Evolutionary conservation across 148 eudicot genomes (phyloP).

Genomic region (Suaeda aralocaspica): DNA sequence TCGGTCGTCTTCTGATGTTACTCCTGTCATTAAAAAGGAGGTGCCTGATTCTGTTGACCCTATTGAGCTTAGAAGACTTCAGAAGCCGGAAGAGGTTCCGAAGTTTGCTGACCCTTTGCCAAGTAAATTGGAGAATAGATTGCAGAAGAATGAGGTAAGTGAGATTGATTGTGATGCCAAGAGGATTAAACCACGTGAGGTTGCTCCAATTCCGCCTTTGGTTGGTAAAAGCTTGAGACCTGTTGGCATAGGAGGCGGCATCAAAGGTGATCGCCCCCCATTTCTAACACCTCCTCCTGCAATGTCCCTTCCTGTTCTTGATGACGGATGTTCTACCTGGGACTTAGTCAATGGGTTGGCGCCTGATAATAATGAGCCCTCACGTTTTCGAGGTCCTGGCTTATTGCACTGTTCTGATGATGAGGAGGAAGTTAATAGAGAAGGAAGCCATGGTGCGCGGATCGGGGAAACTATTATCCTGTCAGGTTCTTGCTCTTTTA

Average conservation of each 20-base stretch:
- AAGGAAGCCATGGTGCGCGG: constrained; percentile 24
- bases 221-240: constrained; percentile 8
- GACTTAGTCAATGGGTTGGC: constrained; percentile 45
- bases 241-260: constrained; percentile 36
- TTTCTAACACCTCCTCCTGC: constrained; percentile 59
- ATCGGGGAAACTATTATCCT: constrained; percentile 28
- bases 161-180: constrained; percentile 14
- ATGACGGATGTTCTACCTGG: constrained; percentile 55
- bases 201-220: constrained; percentile 4
- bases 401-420: constrained; percentile 26
- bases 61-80: constrained; percentile 11
- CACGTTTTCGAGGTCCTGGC: constrained; percentile 14
- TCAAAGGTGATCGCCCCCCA: constrained; percentile 67
- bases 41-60: constrained; percentile 13
- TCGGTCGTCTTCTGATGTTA: constrained; percentile 37
- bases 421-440: constrained; percentile 28
- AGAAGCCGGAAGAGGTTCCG: constrained; percentile 15
- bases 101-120: constrained; percentile 19
- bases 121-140: constrained; percentile 16
- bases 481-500: constrained; percentile 65
- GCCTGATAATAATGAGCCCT: constrained; percentile 36
- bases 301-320: constrained; percentile 40
- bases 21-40: constrained; percentile 11
- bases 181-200: constrained; percentile 1
- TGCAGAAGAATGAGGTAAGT: constrained; percentile 17